These are phyloP conservation scores for Colletotrichum magnum DNA, from an alignment of 2,329 filamentous ascomycete genomes.

Conservation along the genomic window DNA sequence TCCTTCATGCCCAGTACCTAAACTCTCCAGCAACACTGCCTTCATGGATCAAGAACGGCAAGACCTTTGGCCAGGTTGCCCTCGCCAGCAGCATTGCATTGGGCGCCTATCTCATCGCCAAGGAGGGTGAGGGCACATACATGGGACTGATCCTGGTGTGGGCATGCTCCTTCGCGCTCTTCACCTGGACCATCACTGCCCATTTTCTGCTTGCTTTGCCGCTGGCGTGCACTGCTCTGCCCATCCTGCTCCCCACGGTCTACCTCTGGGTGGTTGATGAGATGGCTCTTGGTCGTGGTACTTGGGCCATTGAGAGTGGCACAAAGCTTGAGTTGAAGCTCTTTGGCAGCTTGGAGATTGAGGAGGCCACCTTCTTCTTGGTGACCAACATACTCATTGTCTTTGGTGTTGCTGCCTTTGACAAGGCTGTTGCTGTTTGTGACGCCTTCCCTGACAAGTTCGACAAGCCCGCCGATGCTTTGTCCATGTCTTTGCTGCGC, in stretches of 20 bases:
- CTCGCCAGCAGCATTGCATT: conserved; percentile 60
- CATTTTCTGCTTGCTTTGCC: conserved; percentile 75
- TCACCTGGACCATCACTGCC: conserved; percentile 75
- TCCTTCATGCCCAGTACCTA: conserved; percentile 65
- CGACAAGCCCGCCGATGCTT: conserved; percentile 57
- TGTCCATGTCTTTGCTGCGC: conserved; percentile 65
- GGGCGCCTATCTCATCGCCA: conserved; percentile 60
- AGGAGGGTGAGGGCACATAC: conserved; percentile 70
- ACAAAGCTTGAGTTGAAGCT: conserved; percentile 76
- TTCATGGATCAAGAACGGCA: conserved; percentile 45
- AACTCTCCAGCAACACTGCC: conserved; percentile 49
- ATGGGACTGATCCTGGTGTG: conserved; percentile 78
- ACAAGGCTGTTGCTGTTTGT: conserved; percentile 76
- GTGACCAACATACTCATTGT: conserved; percentile 79
- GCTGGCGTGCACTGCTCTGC: conserved; percentile 67
- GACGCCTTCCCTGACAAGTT: conserved; percentile 74
- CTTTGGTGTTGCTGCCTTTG: conserved; percentile 77
- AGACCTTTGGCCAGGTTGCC: conserved; percentile 64
- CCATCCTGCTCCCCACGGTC: conserved; percentile 74
- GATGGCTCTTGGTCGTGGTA: conserved; percentile 75
- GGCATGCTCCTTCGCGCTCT: conserved; percentile 75
- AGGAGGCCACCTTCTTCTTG: conserved; percentile 83
- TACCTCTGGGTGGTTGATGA: conserved; percentile 83
- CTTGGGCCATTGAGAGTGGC: conserved; percentile 77
- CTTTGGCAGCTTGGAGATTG: conserved; percentile 77